Base-by-base conservation (phyloP, 768 basidiomycete genomes). In the Goffeauzyma gilvescens region DNA sequence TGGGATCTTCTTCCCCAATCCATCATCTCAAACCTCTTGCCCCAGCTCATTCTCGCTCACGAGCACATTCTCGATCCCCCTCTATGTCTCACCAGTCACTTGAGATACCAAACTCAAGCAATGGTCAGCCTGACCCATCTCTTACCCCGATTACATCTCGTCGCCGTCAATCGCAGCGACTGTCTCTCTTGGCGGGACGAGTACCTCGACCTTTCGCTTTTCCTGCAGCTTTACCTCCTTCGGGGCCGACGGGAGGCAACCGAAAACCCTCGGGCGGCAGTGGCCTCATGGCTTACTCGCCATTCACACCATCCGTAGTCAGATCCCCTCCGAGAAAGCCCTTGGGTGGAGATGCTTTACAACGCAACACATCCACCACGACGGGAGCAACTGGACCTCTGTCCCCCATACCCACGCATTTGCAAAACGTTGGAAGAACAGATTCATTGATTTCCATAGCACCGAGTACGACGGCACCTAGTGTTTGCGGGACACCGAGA, bases 401-500 rank as follows among this genome's bases (percentile, higher is more conserved):
- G 49, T 28, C 21, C 13, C 37, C 42, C 20, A 32, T 49, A 28
- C 42, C 47, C 7, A 30, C 27, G 9, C 33, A 44, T 43, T 15
- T 43, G 22, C 42, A 42, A n/a, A 24, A 24, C 9, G 22, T 56
- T 30, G 38, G 37, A 5, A 36, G 61, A 32, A 37, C 64, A 26
- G 56, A 63, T 38, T 59, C 60, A 40, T 50, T 50, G 15, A 41
- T 55, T 2, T 58, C 61, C 1, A 27, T 57, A 9, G 63, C 64
- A 1, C 65, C 65, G 0, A 57, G 44, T 53, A 64, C 53, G 36
- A 58, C 49, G 10, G 63, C 48, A 23, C 62, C 51, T 49, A 67
- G 54, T 49, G 58, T 56, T 26, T 52, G 51, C 21, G 56, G 50
- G 4, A 63, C 61, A 15, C 61, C 61, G 13, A 42, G 49, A 23